Base-by-base conservation (phyloP, 2,329 filamentous ascomycete genomes). In the Colletotrichum spaethianum region DNA sequence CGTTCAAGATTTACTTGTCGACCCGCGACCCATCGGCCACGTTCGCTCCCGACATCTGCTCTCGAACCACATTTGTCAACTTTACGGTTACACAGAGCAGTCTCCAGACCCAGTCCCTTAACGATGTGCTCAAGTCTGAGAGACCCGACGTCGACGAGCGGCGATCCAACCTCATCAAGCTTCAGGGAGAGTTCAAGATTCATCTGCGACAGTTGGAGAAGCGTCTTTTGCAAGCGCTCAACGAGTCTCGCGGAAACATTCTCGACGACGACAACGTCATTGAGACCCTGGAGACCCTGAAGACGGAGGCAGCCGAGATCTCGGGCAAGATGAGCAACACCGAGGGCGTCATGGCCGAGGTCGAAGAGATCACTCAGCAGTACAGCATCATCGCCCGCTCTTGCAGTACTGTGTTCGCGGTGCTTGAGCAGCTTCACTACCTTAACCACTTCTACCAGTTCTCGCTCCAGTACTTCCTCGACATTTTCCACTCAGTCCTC, bases 371-470 rank as follows among this genome's bases (percentile, higher is more conserved):
- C 80, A 99, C 97, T 48, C 90, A 93, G 76, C 93, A 98, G 82
- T 99, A 99, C 88, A 93, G 93, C 80, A 91, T 97, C 75, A 95
- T 99, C 82, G 96, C 96, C 68, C 91, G 92, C 77, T 96, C 96
- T 52, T 99, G 96, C 89, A 98, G 96, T 84, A 95, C 96, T 67
- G 96, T 99, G 52, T 99, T 98, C 81, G 95, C 97, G 40, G 94
- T 99, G 18, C 87, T 99, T 73, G 97, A 99, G 84, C 96, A 99
- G 82, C 90, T 99, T 70, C 96, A 98, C 83, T 97, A 98, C 80
- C 92, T 99, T 81, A 98, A 99, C 82, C 96, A 98, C 86, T 98
- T 98, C 84, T 99, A 99, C 83, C 97, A 98, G 81, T 99, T 99
- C 87, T 99, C 96, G 46, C 88, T 99, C 72, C 95, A 98, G 82